Evolutionary conservation across 805 yeast species (phyloP), one percentile per base, ranked within the genome.

Genomic region (Saccharomyces mikatae): DNA sequence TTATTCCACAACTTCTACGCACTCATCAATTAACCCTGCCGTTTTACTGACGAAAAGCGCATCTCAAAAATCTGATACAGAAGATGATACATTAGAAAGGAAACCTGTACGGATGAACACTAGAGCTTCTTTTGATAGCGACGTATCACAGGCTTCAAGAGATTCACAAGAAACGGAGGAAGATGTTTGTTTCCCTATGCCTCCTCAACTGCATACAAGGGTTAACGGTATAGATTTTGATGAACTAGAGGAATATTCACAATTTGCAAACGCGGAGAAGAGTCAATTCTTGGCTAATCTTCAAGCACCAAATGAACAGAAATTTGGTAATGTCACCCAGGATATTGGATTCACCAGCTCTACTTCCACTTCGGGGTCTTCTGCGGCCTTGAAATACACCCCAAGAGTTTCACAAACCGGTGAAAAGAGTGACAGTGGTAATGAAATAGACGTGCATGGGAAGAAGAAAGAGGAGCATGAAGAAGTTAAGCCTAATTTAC

Each of bases 151-250:
- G 61, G 87, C 84, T 1, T 85, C 92, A 9, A 76, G 89, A 59
- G 82, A 84, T 21, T 84, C 91, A 3, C 96, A 88, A 62, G 97
- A 90, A 66, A 89, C 96, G 0, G 98, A 92, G 65, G 97, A 89
- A 67, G 98, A 92, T 78, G 99, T 92, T 48, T 92, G 98, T 76
- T 91, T 91, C 71, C 98, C 98, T 1, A 86, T 89, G 89, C 74
- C 82, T 50, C 83, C 87, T 3, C 65, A 62, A 51, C 86, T 85
- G 56, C 81, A 79, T 54, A 74, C 76, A 13, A 75, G 81, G 51
- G 74, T 80, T 47, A 83, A 83, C 56, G 97, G 96, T 17, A 88
- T 94, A 60, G 96, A 92, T 70, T 89, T 92, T 64, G 89, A 83
- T 64, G 97, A 90, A 64, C 80, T 92, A 60, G 96, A 89, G 55